Evolutionary conservation across 805 yeast genomes (phyloP), one percentile per base, ranked within the genome.

Genomic region (Saccharomycopsis capsularis): DNA sequence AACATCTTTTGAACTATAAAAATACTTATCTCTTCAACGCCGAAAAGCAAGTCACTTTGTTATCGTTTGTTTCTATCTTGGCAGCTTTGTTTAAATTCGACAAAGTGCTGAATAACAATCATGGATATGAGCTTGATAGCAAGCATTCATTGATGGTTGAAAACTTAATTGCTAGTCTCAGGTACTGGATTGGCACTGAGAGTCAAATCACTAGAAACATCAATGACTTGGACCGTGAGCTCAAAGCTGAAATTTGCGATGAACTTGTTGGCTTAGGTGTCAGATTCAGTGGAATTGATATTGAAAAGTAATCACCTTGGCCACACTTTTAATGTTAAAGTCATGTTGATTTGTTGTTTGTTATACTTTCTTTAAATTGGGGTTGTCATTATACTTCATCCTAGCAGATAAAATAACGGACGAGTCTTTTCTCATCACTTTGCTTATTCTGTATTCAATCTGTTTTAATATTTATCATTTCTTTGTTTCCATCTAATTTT

Each of bases 101-200:
- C 18, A 39, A 48, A 16, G 30, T 38, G 11, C 19, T 23, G n/a
- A 30, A 18, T 6, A 38, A 39, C 11, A 23, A 24, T 15, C 39
- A 36, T 29, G 25, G 23, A 32, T 35, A 46, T 19, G 29, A 23
- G n/a, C 21, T 39, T 9, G 24, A 27, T 23, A 15, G 23, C 19
- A 32, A 41, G n/a, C 34, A 40, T 39, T 16, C 24, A 7, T 27
- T 27, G 23, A 21, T 29, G 6, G 52, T 59, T 22, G 63, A 62
- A 43, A 53, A 53, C 18, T 46, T 63, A 5, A 53, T 57, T 38
- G 56, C 51, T 22, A 46, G 56, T 21, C 46, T 62, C 37, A 57
- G 67, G 54, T 44, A 58, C 36, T 63, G 67, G 66, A 56, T 60
- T 50, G 66, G 67, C 18, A 60, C 57, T 25, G 54, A 57, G 11